phyloP scores from a whole-genome alignment of 2,329 filamentous ascomycete genomes.

The Capronia americana region DNA sequence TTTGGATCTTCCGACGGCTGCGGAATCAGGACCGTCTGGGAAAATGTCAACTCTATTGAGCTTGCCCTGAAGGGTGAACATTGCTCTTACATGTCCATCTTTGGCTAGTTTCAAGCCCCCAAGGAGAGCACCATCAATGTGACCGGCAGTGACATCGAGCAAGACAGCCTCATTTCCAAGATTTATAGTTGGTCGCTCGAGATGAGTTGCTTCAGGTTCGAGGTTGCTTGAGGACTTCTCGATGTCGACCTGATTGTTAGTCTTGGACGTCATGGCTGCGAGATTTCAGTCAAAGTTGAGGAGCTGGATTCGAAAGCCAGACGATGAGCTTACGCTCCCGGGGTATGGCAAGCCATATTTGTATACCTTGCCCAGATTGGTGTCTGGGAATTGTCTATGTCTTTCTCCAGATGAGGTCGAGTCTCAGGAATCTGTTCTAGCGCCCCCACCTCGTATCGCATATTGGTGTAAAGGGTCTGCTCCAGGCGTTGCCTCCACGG shows the following conservation, averaged over 20 bases:
- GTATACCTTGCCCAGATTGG: background rate
- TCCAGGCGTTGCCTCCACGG: background rate
- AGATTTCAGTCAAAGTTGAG: background rate
- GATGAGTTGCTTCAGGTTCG: background rate
- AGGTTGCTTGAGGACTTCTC: background rate
- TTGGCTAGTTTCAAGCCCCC: background rate
- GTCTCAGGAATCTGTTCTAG: background rate
- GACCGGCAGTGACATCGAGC: background rate
- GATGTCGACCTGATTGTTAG: background rate
- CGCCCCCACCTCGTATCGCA: background rate
- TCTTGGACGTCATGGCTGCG: background rate
- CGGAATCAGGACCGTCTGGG: constrained; percentile 57
- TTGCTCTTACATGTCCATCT: background rate
- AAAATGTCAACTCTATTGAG: background rate
- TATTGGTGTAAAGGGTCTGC: background rate
- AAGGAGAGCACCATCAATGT: background rate
- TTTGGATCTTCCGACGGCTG: constrained; percentile 58
- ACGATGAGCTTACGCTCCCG: background rate
- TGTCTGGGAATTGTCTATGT: background rate
- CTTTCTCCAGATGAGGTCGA: background rate
- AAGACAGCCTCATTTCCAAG: background rate
- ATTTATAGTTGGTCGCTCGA: background rate
- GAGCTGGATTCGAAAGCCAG: background rate
- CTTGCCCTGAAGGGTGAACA: constrained; percentile 20
- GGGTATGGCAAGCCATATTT: background rate